Base-by-base conservation (phyloP, 768 basidiomycete genomes). In the Exidia glandulosa region DNA sequence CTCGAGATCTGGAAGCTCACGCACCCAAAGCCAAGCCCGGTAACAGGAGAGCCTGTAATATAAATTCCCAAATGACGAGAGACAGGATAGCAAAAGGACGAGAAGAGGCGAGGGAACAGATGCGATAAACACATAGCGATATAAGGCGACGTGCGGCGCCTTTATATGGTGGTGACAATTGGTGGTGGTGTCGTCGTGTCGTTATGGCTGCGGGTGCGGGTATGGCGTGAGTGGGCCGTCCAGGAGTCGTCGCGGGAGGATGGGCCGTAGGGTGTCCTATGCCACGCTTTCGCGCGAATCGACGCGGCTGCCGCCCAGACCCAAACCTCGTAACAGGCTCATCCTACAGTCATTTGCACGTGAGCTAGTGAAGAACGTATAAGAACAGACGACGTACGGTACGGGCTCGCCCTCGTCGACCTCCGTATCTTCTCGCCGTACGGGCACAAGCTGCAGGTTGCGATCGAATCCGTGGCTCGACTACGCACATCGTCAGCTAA, bases 391-490 rank as follows among this genome's bases (percentile, higher is more conserved):
- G 27, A 54, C 50, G 50, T 27, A 54, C 50, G 50, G 50, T 14
- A 54, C 50, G 50, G 50, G 50, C 30, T 27, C 50, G 10, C 50
- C 50, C 50, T 54, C 50, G 25, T 54, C 50, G 9, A 54, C 66
- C 56, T 78, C 76, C 32, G 64, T 66, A 33, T 82, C 82, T 69
- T 85, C 83, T 62, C 80, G 74, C 63, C 82, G 75, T 10, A 82
- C 78, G 3, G 77, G 73, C 27, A 85, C 83, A 2, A 88, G 76
- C 45, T 77, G 75, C 29, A 90, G 74, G 41, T 74, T 78, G 56
- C 85, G 77, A 73, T 89, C 85, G 66, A 89, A 90, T 1, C 88
- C 88, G 70, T 90, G 88, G 48, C 76, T 83, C 54, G 84, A 81
- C 85, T 89, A 62, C 19, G 58, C 32, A 59, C 56, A 41, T 32